Percentiles rank a stretch among this genome's conserved stretches.
Evolutionary conservation across 306 rosid species (phyloP).

Genomic region (Cucurbita maxima): DNA sequence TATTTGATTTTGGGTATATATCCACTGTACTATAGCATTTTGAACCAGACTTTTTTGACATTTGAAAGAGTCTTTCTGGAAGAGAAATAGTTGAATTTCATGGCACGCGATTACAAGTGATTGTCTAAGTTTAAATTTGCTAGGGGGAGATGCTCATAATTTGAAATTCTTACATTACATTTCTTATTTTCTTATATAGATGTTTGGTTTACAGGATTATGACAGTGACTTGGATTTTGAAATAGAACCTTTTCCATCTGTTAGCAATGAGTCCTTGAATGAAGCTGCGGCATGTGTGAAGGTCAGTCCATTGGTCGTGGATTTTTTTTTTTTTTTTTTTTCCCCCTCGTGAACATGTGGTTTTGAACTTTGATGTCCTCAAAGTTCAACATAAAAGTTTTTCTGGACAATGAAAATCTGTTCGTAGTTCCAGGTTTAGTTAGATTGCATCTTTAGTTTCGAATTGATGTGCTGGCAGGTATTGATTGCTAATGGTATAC

Average conservation of each 20-base stretch:
- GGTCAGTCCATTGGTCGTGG: slow-evolving; percentile 20
- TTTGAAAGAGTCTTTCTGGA: neutral
- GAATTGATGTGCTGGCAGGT: slow-evolving; percentile 34
- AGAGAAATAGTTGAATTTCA: neutral
- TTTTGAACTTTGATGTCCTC: neutral
- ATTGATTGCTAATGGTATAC: slow-evolving; percentile 43
- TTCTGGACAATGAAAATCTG: neutral
- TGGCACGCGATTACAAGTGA: neutral
- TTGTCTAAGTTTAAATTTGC: neutral
- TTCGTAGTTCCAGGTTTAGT: neutral
- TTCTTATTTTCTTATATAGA: neutral
- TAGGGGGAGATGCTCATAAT: neutral
- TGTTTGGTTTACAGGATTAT: slow-evolving; percentile 54
- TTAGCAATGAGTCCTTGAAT: slow-evolving; percentile 32
- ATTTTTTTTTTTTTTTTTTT: neutral
- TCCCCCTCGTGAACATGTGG: neutral
- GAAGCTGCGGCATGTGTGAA: slow-evolving; percentile 85
- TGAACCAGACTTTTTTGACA: neutral
- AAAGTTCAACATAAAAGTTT: neutral
- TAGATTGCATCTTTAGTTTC: neutral
- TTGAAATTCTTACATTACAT: neutral
- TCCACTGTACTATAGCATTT: no score
- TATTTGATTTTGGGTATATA: no score
- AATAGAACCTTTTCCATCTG: slow-evolving; percentile 41
- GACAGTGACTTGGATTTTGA: slow-evolving; percentile 80